Conservation (phyloP, 495 filamentous ascomycete species). For the Cairneyella variabilis region DNA sequence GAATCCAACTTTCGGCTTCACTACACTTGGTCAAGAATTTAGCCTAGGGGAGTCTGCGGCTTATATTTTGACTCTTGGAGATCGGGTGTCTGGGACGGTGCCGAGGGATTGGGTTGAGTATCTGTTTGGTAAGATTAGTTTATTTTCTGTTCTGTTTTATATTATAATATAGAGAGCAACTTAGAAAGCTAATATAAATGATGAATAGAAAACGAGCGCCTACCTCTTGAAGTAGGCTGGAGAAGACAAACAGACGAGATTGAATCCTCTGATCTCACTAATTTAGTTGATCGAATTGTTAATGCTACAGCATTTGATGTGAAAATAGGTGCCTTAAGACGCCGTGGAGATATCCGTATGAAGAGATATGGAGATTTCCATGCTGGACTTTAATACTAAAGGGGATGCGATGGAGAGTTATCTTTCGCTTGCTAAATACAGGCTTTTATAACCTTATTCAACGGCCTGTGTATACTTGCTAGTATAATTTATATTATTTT, state of each 20-base stretch:
- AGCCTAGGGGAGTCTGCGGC: slow-evolving; percentile 44
- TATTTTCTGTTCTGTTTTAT: too few relatives aligned
- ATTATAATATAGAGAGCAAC: too few relatives aligned
- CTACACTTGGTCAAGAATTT: slow-evolving; percentile 32
- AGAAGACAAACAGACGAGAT: slow-evolving; percentile 1
- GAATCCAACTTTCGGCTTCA: slow-evolving; percentile 39
- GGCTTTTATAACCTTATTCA: too few relatives aligned
- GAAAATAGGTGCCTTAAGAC: background rate
- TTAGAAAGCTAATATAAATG: slow-evolving; percentile 5
- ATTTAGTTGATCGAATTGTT: background rate
- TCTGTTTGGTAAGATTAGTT: slow-evolving; percentile 15
- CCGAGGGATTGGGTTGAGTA: slow-evolving; percentile 3
- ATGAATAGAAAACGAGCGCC: slow-evolving; percentile 39
- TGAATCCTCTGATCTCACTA: background rate
- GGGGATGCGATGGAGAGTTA: too few relatives aligned
- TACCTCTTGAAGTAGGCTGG: slow-evolving; percentile 45
- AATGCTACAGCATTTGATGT: slow-evolving; percentile 6
- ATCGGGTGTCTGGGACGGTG: slow-evolving; percentile 33
- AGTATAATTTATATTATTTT: too few relatives aligned
- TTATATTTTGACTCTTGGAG: slow-evolving; percentile 40
- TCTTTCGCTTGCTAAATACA: too few relatives aligned
- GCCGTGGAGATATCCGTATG: too few relatives aligned
- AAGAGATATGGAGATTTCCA: background rate
- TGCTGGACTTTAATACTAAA: background rate
- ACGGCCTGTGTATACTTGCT: too few relatives aligned